phyloP scores from a whole-genome alignment of 2,329 filamentous ascomycete genomes.

The Hymenoscyphus salicellus region DNA sequence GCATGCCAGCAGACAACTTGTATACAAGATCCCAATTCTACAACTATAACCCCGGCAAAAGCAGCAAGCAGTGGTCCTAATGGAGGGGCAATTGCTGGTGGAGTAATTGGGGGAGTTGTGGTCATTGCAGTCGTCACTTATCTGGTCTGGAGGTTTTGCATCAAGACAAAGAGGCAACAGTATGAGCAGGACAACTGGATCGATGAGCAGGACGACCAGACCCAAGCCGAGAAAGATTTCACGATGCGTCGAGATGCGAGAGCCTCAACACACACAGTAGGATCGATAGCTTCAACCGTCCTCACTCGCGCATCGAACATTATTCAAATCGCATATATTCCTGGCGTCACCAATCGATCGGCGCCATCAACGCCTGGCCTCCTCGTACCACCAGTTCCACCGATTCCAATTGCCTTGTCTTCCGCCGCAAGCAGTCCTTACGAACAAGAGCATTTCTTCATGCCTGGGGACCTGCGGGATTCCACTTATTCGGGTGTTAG shows the following conservation, averaged over 20 bases:
- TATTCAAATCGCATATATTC: constrained; percentile 98
- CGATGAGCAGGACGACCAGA: constrained; percentile 49
- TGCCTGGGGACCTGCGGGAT: constrained; percentile 84
- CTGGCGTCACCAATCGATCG: constrained; percentile 90
- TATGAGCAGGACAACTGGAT: constrained; percentile 59
- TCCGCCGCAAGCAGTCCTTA: constrained; percentile 54
- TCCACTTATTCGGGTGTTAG: constrained; percentile 80
- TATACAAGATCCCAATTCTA: constrained; percentile 38
- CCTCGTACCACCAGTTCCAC: constrained; percentile 87
- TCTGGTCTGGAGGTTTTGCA: constrained; percentile 81
- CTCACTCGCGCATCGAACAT: constrained; percentile 96
- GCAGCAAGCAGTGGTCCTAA: constrained; percentile 55
- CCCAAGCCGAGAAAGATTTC: constrained; percentile 52
- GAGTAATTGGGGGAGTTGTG: constrained; percentile 81
- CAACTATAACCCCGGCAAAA: constrained; percentile 27
- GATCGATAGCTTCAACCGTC: constrained; percentile 92
- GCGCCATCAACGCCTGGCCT: constrained; percentile 76
- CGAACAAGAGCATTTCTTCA: constrained; percentile 87
- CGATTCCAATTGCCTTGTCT: constrained; percentile 71
- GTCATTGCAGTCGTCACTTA: constrained; percentile 72
- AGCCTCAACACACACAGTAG: constrained; percentile 78
- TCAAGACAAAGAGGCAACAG: constrained; percentile 73
- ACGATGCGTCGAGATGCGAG: constrained; percentile 57
- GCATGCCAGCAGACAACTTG: constrained; percentile 58
- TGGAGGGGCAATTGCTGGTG: constrained; percentile 83